Percentiles rank a stretch among this genome's conserved stretches.
phyloP scores from a whole-genome alignment of 1,284 basidiomycete species.

The Malassezia cuniculi region DNA sequence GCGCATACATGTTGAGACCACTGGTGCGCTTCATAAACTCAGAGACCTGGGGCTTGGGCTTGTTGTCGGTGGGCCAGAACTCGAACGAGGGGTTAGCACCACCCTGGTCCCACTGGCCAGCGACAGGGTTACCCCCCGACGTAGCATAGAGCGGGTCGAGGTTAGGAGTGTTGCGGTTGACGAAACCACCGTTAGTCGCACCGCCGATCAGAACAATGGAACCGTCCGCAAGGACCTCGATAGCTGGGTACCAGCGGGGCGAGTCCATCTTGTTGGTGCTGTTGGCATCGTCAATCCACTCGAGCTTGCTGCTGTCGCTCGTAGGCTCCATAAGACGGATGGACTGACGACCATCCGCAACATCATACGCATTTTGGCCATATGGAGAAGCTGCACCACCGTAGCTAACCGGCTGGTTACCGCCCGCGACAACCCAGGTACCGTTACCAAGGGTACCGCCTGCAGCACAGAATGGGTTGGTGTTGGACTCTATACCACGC shows the following conservation, averaged over 20 bases:
- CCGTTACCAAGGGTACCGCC: conserved; percentile 45
- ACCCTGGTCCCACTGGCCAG: conserved; percentile 13
- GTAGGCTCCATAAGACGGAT: conserved; percentile 38
- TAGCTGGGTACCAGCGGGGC: conserved; percentile 41
- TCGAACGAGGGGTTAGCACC: conserved; percentile 39
- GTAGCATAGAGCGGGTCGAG: conserved; percentile 25
- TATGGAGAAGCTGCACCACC: conserved; percentile 20
- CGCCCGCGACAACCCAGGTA: conserved; percentile 44
- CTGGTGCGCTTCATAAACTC: conserved; percentile 39
- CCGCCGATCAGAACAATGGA: conserved; percentile 39
- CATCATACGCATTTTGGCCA: conserved; percentile 25
- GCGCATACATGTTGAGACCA: conserved; percentile 44
- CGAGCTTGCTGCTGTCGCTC: conserved; percentile 11
- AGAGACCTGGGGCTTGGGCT: conserved; percentile 10
- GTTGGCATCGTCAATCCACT: conserved; percentile 26
- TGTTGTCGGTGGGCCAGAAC: conserved; percentile 32
- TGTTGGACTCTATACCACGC: conserved; percentile 31
- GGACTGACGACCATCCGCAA: conserved; percentile 36
- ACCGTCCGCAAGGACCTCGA: conserved; percentile 40
- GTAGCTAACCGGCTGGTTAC: conserved; percentile 43
- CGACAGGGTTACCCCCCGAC: conserved; percentile 11
- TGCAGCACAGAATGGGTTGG: conserved; percentile 46
- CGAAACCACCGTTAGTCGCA: conserved; percentile 36
- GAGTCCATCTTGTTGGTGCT: conserved; percentile 25
- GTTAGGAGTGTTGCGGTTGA: conserved; percentile 43